Evolutionary conservation across 768 basidiomycete species (phyloP).

Genomic region (Panaeolus papilionaceus): DNA sequence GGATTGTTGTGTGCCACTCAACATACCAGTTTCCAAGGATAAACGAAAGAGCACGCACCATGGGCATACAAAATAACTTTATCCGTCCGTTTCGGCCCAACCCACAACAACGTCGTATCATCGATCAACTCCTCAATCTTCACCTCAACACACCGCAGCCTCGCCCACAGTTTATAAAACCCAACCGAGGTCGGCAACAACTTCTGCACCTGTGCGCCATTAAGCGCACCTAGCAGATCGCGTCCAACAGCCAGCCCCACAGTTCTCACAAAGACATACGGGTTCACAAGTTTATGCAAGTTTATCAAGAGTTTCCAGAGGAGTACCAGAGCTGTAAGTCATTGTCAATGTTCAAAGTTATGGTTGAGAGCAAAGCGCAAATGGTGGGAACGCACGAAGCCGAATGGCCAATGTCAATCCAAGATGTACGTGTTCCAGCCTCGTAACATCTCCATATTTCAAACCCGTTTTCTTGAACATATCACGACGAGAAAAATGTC

Average conservation of each 20-base stretch:
- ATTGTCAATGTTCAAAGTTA: background rate
- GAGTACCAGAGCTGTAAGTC: background rate
- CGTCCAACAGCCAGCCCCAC: background rate
- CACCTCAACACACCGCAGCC: conserved; percentile 19
- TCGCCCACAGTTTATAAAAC: conserved; percentile 27
- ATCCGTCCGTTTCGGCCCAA: conserved; percentile 34
- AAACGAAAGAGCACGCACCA: conserved; percentile 18
- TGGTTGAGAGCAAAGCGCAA: background rate
- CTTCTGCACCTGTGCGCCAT: conserved; percentile 19
- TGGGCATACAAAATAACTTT: conserved; percentile 33
- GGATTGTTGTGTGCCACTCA: background rate
- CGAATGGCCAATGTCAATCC: background rate
- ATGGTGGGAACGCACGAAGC: background rate
- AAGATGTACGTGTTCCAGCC: background rate
- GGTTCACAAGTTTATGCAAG: background rate
- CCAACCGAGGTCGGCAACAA: conserved; percentile 20
- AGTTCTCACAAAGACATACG: background rate
- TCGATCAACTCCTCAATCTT: conserved; percentile 31
- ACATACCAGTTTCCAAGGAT: background rate
- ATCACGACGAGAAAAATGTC: background rate
- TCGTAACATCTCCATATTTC: background rate
- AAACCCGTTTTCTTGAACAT: background rate
- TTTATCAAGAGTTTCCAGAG: background rate
- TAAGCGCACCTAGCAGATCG: background rate
- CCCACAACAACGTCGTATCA: conserved; percentile 32